Conservation (phyloP, 148 eudicot species). For the Chenopodium album region DNA sequence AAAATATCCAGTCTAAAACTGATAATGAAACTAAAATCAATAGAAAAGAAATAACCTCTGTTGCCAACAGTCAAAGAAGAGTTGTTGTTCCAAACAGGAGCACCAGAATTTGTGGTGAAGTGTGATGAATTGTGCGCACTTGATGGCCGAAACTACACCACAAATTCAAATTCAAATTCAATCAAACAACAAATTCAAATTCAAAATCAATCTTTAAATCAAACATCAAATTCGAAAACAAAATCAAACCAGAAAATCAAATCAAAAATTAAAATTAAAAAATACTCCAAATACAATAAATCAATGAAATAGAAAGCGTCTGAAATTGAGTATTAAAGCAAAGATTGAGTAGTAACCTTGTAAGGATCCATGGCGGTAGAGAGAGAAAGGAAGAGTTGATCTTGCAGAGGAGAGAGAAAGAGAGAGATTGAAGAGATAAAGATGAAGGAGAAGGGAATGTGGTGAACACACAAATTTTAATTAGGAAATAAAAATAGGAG, state of each 20-base stretch:
- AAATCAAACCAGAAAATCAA: neutral
- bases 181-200: constrained; percentile 6
- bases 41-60: constrained; percentile 43
- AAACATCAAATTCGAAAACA: neutral
- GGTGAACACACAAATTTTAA: constrained; percentile 23
- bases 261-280: neutral
- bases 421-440: neutral
- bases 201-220: no score
- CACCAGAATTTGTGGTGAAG: constrained; percentile 74
- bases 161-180: neutral
- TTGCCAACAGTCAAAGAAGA: constrained; percentile 70
- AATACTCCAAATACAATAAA: neutral
- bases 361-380: constrained; percentile 57
- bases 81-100: constrained; percentile 77
- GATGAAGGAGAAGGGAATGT: constrained; percentile 20
- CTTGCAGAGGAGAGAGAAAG: constrained; percentile 8
- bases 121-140: constrained; percentile 59
- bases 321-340: neutral
- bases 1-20: neutral
- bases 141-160: constrained; percentile 63
- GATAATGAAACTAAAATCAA: neutral
- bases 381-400: neutral
- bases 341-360: constrained; percentile 41
- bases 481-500: no score
- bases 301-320: neutral